These are phyloP conservation scores for Entomophthora muscae DNA, from an alignment of 371 early-diverging fungal genomes.

Conservation along the genomic window DNA sequence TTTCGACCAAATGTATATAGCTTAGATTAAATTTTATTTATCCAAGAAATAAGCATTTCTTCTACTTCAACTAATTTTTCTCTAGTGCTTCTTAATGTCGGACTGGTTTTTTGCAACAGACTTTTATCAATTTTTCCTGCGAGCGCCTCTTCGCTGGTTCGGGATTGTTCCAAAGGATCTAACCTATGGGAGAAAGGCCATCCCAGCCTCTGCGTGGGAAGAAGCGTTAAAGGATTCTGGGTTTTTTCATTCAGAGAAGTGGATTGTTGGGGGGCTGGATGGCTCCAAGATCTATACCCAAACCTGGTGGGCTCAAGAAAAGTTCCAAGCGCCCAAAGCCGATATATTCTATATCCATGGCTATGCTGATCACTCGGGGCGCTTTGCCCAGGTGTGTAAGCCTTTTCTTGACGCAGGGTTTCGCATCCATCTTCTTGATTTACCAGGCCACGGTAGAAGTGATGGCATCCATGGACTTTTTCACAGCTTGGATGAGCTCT, in stretches of 20 bases:
- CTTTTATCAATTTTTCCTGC: not conserved
- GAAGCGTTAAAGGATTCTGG: not conserved
- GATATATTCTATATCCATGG: slow-evolving; percentile 7
- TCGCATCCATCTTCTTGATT: slow-evolving; percentile 3
- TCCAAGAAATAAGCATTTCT: too few relatives aligned
- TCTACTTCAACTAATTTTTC: too few relatives aligned
- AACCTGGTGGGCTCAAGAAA: slow-evolving; percentile 1
- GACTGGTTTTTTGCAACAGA: not conserved
- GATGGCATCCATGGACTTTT: slow-evolving; percentile 5
- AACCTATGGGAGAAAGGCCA: not conserved
- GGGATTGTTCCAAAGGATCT: not conserved
- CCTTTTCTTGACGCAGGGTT: not conserved
- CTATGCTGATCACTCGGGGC: not conserved
- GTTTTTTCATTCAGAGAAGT: not conserved
- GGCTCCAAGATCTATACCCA: not conserved
- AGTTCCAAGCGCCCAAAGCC: not conserved
- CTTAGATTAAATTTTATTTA: too few relatives aligned
- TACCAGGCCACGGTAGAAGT: slow-evolving; percentile 9
- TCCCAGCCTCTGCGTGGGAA: not conserved
- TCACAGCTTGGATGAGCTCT: not conserved
- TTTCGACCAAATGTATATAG: too few relatives aligned
- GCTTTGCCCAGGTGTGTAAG: not conserved
- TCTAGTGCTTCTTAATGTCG: too few relatives aligned
- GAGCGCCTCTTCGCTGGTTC: not conserved
- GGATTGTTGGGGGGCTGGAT: not conserved